Evolutionary conservation across 495 filamentous ascomycete genomes (phyloP).

Genomic region (Penicillium riverlandense): DNA sequence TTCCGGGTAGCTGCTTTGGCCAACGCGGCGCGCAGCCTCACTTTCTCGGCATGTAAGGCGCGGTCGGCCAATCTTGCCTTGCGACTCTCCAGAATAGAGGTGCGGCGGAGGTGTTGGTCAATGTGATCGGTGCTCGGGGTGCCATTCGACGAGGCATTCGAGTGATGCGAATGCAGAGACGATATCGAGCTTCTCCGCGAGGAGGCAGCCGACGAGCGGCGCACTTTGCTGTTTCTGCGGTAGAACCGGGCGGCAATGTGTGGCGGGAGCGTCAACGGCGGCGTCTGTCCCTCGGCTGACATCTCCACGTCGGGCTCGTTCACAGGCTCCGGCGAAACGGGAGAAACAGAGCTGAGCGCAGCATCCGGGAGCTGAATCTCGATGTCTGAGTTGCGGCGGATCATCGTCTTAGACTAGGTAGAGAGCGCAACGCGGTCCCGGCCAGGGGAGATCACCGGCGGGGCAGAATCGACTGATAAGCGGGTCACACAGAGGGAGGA

Average conservation of each 20-base stretch:
- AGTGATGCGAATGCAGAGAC: slow-evolving; percentile 71
- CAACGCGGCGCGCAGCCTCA: slow-evolving; percentile 81
- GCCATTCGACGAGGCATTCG: slow-evolving; percentile 54
- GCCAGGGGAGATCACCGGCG: slow-evolving; percentile 7
- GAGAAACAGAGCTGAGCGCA: slow-evolving; percentile 21
- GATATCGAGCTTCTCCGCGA: slow-evolving; percentile 87
- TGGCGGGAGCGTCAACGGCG: slow-evolving; percentile 59
- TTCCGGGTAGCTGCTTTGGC: slow-evolving; percentile 70
- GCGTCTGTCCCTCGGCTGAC: slow-evolving; percentile 35
- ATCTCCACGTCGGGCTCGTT: slow-evolving; percentile 36
- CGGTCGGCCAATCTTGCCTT: slow-evolving; percentile 90
- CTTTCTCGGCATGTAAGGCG: slow-evolving; percentile 92
- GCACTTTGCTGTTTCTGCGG: slow-evolving; percentile 57
- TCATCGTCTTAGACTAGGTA: slow-evolving; percentile 21
- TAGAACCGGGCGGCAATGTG: slow-evolving; percentile 85
- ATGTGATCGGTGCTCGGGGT: slow-evolving; percentile 72
- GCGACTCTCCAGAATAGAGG: slow-evolving; percentile 85
- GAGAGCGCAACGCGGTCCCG: slow-evolving; percentile 1
- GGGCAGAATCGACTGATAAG: slow-evolving; percentile 20
- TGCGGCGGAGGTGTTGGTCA: slow-evolving; percentile 83
- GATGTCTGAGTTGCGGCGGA: slow-evolving; percentile 43
- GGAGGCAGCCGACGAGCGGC: slow-evolving; percentile 77
- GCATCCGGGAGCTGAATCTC: slow-evolving; percentile 39
- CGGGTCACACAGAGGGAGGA: slow-evolving; percentile 7
- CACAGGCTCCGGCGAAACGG: slow-evolving; percentile 9